Evolutionary conservation across 208 protist genomes (phyloP), one percentile per base, ranked within the genome.

Genomic region (Crithidia acanthocephali): DNA sequence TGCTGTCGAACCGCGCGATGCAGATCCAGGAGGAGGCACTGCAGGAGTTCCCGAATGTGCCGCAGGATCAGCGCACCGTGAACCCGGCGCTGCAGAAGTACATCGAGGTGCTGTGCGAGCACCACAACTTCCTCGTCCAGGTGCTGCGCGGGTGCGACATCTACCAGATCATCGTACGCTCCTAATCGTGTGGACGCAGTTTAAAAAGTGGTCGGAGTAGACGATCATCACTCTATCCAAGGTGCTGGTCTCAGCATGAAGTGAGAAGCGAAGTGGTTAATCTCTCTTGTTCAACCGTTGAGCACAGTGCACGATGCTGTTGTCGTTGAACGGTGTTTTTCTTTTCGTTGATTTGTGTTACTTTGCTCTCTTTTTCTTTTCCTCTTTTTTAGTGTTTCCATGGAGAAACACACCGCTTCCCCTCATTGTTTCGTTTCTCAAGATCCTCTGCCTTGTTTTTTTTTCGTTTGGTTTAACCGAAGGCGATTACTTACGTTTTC

Each of bases 111-210:
- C 80, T 95, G 28, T 95, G 90, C 59, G 90, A 95, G 82, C 90
- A 95, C 64, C 87, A 95, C 72, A 95, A 95, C 80, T 95, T 93
- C 61, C 68, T 95, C 1, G 87, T 95, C 22, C 90, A 93, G 76
- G 90, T 95, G 44, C 83, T 95, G 37, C 90, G 90, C 30, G 85
- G 85, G 40, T 95, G 90, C 64, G 90, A 95, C 44, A 95, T 95
- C 18, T 90, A 84, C 69, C 90, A 95, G 63, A 92, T 95, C 69
- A 93, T 95, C 56, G 90, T 95, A 15, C 81, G 83, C 59, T 93
- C 87, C 13, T 93, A 86, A 66, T 5, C 8, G 35, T 5, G 8
- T 5, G 8, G 35, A 11, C 8, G 35, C 35, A 40, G 35, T 40
- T 5, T 40, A 11, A 57, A 13, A 37, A 40, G n/a, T 61, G 2